Percentiles rank a stretch among this genome's conserved stretches.
Conservation (phyloP, 345 rosid genomes). For the Citrus trifoliata region DNA sequence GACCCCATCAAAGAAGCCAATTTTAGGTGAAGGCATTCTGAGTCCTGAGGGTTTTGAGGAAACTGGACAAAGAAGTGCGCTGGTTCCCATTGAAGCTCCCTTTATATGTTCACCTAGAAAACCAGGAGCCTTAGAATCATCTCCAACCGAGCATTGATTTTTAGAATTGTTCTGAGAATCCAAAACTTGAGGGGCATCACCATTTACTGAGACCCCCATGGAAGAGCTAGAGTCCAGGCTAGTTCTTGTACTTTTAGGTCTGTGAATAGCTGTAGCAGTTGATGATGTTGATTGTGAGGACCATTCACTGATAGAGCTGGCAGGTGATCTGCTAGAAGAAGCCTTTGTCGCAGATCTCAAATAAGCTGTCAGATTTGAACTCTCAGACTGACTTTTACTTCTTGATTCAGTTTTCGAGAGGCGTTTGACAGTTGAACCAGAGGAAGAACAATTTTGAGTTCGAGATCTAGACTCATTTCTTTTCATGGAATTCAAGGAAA, state of each 20-base stretch:
- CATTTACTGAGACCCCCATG: conserved; percentile 14
- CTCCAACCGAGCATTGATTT: conserved; percentile 30
- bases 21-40: conserved; percentile 88
- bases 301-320: conserved; percentile 82
- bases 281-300: conserved; percentile 58
- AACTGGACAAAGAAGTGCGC: conserved; percentile 30
- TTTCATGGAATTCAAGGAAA: conserved; percentile 32
- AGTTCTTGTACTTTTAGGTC: conserved; percentile 37
- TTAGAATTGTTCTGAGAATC: conserved; percentile 27
- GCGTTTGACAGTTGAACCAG: conserved; percentile 26
- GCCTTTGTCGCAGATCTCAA: conserved; percentile 43
- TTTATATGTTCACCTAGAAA: conserved; percentile 26
- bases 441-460: conserved; percentile 29
- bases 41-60: conserved; percentile 76
- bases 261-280: conserved; percentile 50
- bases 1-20: conserved; percentile 98
- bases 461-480: conserved; percentile 29
- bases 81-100: conserved; percentile 32
- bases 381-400: conserved; percentile 36
- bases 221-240: conserved; percentile 39
- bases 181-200: conserved; percentile 26
- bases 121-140: conserved; percentile 25
- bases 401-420: conserved; percentile 28
- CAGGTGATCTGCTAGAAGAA: conserved; percentile 51
- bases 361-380: conserved; percentile 35